Evolutionary conservation across 306 rosid species (phyloP).

Genomic region (Mucuna pruriens): DNA sequence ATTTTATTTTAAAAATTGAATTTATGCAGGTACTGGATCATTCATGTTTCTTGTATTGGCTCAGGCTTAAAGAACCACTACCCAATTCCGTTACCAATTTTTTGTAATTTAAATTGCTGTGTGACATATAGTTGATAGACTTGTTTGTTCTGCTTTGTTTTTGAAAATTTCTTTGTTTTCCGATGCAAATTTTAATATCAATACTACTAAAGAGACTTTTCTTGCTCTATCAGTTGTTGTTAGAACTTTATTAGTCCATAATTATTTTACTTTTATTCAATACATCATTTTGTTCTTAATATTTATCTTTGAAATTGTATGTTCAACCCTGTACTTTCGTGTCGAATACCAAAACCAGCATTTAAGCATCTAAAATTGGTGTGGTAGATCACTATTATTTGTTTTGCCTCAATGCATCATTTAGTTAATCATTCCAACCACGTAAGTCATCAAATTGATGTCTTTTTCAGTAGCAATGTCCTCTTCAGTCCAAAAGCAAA

Average conservation of each 20-base stretch:
- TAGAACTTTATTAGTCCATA: constrained; percentile 6
- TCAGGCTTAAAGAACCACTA: background rate
- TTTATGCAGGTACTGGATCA: constrained; percentile 27
- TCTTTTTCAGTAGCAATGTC: background rate
- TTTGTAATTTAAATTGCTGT: constrained; percentile 5
- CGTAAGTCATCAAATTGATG: background rate
- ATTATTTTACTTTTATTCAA: constrained; percentile 21
- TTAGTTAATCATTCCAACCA: background rate
- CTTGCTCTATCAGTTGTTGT: background rate
- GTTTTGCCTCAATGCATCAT: constrained; percentile 20
- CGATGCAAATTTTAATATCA: background rate
- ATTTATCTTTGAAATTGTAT: constrained; percentile 3
- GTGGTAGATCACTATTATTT: background rate
- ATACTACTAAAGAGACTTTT: constrained; percentile 13
- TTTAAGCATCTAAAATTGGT: background rate
- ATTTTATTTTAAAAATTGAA: constrained; percentile 14
- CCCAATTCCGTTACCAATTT: background rate
- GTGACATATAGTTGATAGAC: constrained; percentile 13
- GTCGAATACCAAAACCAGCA: background rate
- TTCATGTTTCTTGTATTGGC: background rate
- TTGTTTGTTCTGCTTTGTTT: constrained; percentile 29
- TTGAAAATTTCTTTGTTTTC: background rate
- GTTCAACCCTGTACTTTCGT: background rate
- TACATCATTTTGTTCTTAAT: background rate
- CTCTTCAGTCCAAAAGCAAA: background rate